Evolutionary conservation across 1,139 yeast species (phyloP), one percentile per base, ranked within the genome.

Genomic region (Spencermartinsiella ligniputridi): DNA sequence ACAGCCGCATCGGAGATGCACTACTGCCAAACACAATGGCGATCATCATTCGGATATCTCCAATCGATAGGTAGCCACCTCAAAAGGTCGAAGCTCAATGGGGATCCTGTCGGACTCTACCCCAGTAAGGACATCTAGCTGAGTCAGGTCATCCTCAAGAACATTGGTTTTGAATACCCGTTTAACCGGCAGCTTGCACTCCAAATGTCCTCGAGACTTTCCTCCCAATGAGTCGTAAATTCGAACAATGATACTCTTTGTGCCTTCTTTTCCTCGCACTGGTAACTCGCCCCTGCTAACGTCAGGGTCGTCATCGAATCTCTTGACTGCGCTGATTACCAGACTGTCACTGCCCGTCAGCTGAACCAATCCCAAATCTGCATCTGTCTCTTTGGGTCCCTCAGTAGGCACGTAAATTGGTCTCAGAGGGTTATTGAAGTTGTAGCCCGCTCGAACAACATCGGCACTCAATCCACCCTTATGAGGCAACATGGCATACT

Each of bases 141-240:
- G 69, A 47, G 71, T 76, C 35, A 68, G 48, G 45, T 80, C 80
- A 56, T 81, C 84, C 64, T 87, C 97, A 58, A 89, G 71, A 27
- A 85, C 73, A 60, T 86, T 83, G 16, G 86, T 79, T 61, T 78
- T 79, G 55, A 61, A 68, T 6, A 79, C 87, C 48, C 70, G 66
- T 38, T 66, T 68, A 37, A 87, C 64, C 33, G 80, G 59, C n/a
- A 51, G 43, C 16, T 63, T 64, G 24, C 74, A 58, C 17, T 52
- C 52, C 41, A 88, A 61, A 9, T 57, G 64, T 1, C 86, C 94
- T 6, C 58, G 61, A 1, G 82, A 72, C 48, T 67, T 70, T 25
- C 97, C 97, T 6, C 97, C 97, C 42, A 90, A 71, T 0, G 95
- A 70, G 58, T 90, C 97, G 64, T 88, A 90, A 1, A 87, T 76